Conservation (phyloP, 768 basidiomycete genomes). For the Tulasnella sp. region DNA sequence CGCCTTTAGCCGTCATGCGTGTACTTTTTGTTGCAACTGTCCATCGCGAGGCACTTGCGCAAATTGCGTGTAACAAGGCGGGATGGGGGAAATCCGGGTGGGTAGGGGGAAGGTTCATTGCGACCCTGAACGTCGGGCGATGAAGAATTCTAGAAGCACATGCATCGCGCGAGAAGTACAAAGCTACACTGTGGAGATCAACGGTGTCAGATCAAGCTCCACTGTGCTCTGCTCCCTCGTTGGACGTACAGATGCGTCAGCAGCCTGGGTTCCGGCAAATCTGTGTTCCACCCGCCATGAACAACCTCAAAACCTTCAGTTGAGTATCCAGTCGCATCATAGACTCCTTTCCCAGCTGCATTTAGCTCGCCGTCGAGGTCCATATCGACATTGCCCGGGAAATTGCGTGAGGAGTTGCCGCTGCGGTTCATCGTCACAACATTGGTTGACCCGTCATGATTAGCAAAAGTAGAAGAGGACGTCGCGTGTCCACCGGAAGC, state of each 20-base stretch:
- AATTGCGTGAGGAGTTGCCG: neutral
- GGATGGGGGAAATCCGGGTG: conserved; percentile 82
- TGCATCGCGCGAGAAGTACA: conserved; percentile 83
- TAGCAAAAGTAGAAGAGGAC: neutral
- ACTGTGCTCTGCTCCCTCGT: neutral
- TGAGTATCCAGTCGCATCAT: neutral
- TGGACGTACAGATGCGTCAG: conserved; percentile 64
- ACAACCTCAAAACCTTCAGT: conserved; percentile 36
- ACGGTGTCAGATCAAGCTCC: neutral
- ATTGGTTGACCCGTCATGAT: conserved; percentile 34
- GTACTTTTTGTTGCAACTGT: neutral
- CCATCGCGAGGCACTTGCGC: conserved; percentile 22
- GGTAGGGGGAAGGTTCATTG: conserved; percentile 67
- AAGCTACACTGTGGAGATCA: conserved; percentile 49
- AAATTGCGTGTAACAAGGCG: conserved; percentile 80
- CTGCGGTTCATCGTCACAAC: conserved; percentile 31
- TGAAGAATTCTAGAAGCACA: conserved; percentile 79
- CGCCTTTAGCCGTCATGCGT: neutral
- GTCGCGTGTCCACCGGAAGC: neutral
- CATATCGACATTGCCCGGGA: conserved; percentile 9
- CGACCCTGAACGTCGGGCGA: conserved; percentile 63
- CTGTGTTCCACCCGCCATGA: conserved; percentile 74
- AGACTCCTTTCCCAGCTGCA: neutral
- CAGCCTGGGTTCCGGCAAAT: conserved; percentile 62
- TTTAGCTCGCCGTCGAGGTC: conserved; percentile 1